Conservation (phyloP, 495 filamentous ascomycete species). For the Entonaema liquescens region DNA sequence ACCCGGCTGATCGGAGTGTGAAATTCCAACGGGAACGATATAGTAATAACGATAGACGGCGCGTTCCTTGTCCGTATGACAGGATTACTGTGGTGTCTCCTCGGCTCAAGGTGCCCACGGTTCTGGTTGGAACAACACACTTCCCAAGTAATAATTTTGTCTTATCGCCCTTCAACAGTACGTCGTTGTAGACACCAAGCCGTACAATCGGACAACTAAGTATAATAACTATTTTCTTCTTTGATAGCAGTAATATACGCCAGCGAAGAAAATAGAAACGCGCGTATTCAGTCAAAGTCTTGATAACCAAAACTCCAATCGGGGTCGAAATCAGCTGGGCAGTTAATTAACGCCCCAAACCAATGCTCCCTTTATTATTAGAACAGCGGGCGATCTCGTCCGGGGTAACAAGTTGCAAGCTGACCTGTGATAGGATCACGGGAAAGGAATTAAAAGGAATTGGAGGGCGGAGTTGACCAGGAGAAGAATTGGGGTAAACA, state of each 20-base stretch:
- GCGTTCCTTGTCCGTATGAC: conserved; percentile 31
- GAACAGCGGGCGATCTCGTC: conserved; percentile 26
- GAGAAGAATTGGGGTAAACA: conserved; percentile 4
- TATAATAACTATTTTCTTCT: neutral
- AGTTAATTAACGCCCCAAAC: neutral
- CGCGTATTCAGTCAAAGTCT: conserved; percentile 1
- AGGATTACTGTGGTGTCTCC: conserved; percentile 31
- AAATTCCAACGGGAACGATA: conserved; percentile 31
- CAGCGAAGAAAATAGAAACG: neutral
- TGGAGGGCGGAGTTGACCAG: conserved; percentile 15
- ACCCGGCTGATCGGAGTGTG: conserved; percentile 10
- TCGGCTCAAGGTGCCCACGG: conserved; percentile 5
- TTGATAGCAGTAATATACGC: conserved; percentile 1
- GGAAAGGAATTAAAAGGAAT: conserved; percentile 23
- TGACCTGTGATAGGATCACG: conserved; percentile 10
- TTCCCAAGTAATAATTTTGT: conserved; percentile 6
- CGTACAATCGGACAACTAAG: conserved; percentile 8
- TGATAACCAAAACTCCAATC: conserved; percentile 13
- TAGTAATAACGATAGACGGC: conserved; percentile 32
- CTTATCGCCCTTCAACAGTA: conserved; percentile 11
- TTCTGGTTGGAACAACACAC: conserved; percentile 19
- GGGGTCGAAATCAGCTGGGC: conserved; percentile 5
- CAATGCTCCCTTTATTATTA: conserved; percentile 32
- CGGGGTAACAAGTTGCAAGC: conserved; percentile 23
- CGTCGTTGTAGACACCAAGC: conserved; percentile 17